These are phyloP conservation scores for Chaetomium strumarium DNA, from an alignment of 2,329 filamentous ascomycete genomes.

Conservation along the genomic window DNA sequence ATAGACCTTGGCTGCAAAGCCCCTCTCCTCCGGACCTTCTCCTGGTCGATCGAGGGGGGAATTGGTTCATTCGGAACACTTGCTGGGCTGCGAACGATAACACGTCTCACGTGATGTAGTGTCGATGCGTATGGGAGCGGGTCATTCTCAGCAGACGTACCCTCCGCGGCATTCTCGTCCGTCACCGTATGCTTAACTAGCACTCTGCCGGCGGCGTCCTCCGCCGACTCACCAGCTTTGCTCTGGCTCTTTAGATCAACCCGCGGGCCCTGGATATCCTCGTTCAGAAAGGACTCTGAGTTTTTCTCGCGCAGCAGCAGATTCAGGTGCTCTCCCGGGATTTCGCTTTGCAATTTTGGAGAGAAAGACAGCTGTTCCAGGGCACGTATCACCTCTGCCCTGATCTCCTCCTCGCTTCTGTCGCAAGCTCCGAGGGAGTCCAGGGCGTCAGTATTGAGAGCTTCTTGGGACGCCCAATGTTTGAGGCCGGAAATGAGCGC, in stretches of 20 bases:
- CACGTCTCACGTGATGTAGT: slow-evolving; percentile 14
- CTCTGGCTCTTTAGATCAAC: background rate
- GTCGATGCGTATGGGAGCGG: slow-evolving; percentile 1
- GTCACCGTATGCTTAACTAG: background rate
- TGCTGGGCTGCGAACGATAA: slow-evolving; percentile 22
- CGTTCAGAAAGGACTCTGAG: background rate
- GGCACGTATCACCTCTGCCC: background rate
- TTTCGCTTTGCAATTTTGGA: background rate
- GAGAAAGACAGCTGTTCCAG: background rate
- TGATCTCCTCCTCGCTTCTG: slow-evolving; percentile 9
- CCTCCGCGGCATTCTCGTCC: background rate
- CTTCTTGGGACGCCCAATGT: slow-evolving; percentile 13
- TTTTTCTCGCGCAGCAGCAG: background rate
- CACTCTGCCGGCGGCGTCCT: background rate
- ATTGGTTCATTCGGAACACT: slow-evolving; percentile 14
- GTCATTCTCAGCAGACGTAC: background rate
- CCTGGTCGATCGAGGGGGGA: slow-evolving; percentile 22
- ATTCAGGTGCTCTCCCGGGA: background rate
- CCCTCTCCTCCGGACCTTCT: slow-evolving; percentile 21
- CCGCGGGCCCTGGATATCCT: background rate
- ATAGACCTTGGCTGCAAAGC: slow-evolving; percentile 22
- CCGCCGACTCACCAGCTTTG: background rate
- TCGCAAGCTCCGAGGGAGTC: background rate
- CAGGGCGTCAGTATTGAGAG: background rate
- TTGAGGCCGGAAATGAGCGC: slow-evolving; percentile 10